A percentile compares a stretch with the other conserved stretches of the same genome.
These are phyloP conservation scores for Aspergillus arachidicola DNA, from an alignment of 2,329 filamentous ascomycete genomes.

Conservation along the genomic window DNA sequence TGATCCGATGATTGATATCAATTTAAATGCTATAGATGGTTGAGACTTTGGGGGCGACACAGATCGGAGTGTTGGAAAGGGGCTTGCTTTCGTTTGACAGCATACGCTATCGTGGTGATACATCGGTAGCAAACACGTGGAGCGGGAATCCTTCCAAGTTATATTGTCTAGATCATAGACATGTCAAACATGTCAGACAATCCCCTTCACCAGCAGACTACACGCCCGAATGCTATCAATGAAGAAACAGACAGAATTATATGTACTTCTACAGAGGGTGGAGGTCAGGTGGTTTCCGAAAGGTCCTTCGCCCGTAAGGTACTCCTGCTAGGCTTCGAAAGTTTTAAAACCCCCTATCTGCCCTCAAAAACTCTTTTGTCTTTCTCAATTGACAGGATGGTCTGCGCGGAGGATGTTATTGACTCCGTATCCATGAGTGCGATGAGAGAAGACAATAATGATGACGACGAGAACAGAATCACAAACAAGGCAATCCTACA, in stretches of 20 bases:
- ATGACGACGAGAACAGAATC: not conserved
- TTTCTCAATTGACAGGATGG: not conserved
- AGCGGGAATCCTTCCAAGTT: not conserved
- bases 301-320: constrained; percentile 9
- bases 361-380: not conserved
- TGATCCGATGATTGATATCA: too few relatives aligned
- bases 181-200: not conserved
- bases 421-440: not conserved
- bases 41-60: too few relatives aligned
- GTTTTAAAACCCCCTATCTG: not conserved
- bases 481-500: not conserved
- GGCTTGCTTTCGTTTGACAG: not conserved
- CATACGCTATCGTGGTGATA: not conserved
- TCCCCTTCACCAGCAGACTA: not conserved
- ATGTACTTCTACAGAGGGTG: not conserved
- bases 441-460: not conserved
- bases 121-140: too few relatives aligned
- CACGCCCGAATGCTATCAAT: not conserved
- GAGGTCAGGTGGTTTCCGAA: constrained; percentile 9
- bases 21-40: not conserved
- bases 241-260: not conserved
- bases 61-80: too few relatives aligned
- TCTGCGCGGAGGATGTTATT: not conserved
- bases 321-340: not conserved
- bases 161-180: not conserved